Conservation (phyloP, 371 early-diverging fungal genomes). For the Mucor circinelloides region DNA sequence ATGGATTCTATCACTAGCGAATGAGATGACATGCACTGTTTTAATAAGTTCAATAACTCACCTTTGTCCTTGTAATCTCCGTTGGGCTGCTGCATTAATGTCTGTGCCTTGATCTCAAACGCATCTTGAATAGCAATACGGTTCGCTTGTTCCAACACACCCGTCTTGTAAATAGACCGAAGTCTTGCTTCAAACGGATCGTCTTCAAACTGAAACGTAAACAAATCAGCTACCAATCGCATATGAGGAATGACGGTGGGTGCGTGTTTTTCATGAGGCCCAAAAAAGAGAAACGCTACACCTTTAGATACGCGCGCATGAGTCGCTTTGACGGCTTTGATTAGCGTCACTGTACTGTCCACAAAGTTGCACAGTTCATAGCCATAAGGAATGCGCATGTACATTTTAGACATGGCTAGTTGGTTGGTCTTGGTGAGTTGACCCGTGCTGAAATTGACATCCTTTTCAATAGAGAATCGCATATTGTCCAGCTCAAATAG, state of each 20-base stretch:
- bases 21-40: background rate
- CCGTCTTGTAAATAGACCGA: slow-evolving; percentile 34
- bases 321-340: slow-evolving; percentile 31
- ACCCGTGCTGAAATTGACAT: slow-evolving; percentile 11
- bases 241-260: slow-evolving; percentile 11
- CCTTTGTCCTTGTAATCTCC: background rate
- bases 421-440: background rate
- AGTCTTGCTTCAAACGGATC: slow-evolving; percentile 54
- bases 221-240: background rate
- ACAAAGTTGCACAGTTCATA: slow-evolving; percentile 24
- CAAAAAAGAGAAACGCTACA: slow-evolving; percentile 10
- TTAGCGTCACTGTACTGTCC: slow-evolving; percentile 7
- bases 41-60: background rate
- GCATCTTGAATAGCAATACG: slow-evolving; percentile 49
- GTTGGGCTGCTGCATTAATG: background rate
- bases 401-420: slow-evolving; percentile 5
- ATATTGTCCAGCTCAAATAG: slow-evolving; percentile 17
- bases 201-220: slow-evolving; percentile 42
- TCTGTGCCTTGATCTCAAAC: slow-evolving; percentile 44
- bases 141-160: slow-evolving; percentile 50
- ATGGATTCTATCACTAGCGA: background rate
- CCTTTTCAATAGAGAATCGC: slow-evolving; percentile 25
- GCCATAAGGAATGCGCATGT: slow-evolving; percentile 21
- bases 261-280: slow-evolving; percentile 5
- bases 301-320: slow-evolving; percentile 10